phyloP scores from a whole-genome alignment of 495 filamentous ascomycete species.

The Xylaria nigripes region DNA sequence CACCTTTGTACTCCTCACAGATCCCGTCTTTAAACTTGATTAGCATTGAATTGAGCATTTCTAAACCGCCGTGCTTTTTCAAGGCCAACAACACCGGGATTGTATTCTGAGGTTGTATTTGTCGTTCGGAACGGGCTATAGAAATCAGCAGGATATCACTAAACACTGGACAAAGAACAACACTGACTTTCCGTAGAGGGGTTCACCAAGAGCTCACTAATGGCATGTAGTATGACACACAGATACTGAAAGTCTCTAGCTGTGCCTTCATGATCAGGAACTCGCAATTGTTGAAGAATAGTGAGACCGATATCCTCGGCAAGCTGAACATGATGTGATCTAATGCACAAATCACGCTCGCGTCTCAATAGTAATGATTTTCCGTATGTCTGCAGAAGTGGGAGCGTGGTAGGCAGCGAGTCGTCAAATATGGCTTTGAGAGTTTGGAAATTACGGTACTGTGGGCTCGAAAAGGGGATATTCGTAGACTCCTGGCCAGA shows the following conservation, averaged over 20 bases:
- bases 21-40: conserved; percentile 65
- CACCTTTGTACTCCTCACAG: conserved; percentile 25
- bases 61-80: conserved; percentile 69
- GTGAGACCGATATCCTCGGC: conserved; percentile 70
- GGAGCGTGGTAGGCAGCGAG: conserved; percentile 59
- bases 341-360: conserved; percentile 51
- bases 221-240: conserved; percentile 66
- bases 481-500: conserved; percentile 20
- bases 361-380: conserved; percentile 69
- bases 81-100: conserved; percentile 78
- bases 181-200: conserved; percentile 55
- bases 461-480: conserved; percentile 30
- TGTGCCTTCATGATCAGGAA: conserved; percentile 18
- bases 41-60: conserved; percentile 63
- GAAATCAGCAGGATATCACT: conserved; percentile 1
- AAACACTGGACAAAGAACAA: not conserved
- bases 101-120: conserved; percentile 47
- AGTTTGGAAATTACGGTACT: conserved; percentile 70
- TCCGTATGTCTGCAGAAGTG: conserved; percentile 71
- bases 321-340: conserved; percentile 61
- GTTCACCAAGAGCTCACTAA: conserved; percentile 59
- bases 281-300: conserved; percentile 56
- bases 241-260: conserved; percentile 60
- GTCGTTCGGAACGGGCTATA: conserved; percentile 20
- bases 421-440: conserved; percentile 70